Conservation (phyloP, 768 basidiomycete genomes). For the Tulasnella sp. region DNA sequence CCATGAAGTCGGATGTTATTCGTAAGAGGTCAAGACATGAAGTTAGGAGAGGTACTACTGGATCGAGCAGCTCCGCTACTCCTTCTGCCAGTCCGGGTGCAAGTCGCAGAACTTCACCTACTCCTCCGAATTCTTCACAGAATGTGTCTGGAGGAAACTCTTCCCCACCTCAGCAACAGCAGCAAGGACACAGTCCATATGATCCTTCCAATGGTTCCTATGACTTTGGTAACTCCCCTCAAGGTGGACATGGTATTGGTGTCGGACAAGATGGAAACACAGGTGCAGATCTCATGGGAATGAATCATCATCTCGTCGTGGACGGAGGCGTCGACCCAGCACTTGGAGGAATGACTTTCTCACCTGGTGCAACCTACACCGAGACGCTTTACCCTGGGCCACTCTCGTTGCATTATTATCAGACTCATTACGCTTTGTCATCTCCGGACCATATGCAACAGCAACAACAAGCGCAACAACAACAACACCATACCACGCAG, state of each 20-base stretch:
- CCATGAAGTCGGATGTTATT: conserved; percentile 85
- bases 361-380: conserved; percentile 14
- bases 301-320: conserved; percentile 10
- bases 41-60: conserved; percentile 22
- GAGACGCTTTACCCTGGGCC: conserved; percentile 17
- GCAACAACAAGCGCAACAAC: neutral
- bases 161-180: neutral
- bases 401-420: conserved; percentile 9
- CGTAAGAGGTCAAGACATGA: conserved; percentile 78
- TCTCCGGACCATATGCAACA: neutral
- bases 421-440: conserved; percentile 4
- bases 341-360: conserved; percentile 16
- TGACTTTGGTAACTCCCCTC: neutral
- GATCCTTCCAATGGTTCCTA: neutral
- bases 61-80: conserved; percentile 42
- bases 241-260: neutral
- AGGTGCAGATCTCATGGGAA: conserved; percentile 13
- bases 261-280: conserved; percentile 10
- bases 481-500: neutral
- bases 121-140: conserved; percentile 11
- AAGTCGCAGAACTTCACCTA: conserved; percentile 60
- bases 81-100: conserved; percentile 64
- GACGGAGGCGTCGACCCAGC: conserved; percentile 10
- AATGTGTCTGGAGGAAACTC: conserved; percentile 5
- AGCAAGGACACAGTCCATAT: neutral